Conservation (phyloP, 495 filamentous ascomycete species). For the Articulospora tetracladia region DNA sequence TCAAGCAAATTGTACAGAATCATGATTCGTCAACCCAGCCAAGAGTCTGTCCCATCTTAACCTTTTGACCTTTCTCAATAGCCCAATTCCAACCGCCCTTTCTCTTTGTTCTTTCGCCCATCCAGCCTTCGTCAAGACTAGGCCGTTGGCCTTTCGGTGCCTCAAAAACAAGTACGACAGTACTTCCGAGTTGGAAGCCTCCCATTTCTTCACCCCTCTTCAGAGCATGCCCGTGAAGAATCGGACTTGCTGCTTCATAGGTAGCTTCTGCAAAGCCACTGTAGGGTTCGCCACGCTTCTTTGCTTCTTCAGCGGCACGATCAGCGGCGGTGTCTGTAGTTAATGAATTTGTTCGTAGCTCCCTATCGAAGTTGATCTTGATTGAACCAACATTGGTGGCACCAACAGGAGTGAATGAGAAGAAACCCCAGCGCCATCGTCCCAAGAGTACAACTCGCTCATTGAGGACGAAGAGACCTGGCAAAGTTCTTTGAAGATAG, state of each 20-base stretch:
- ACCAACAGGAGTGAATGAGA: conserved; percentile 91
- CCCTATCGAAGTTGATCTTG: conserved; percentile 93
- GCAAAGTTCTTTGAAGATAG: conserved; percentile 86
- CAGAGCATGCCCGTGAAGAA: conserved; percentile 80
- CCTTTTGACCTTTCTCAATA: conserved; percentile 77
- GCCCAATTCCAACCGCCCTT: conserved; percentile 76
- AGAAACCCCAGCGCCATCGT: conserved; percentile 96
- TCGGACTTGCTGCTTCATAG: conserved; percentile 70
- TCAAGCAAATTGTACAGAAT: not conserved
- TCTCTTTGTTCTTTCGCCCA: conserved; percentile 40
- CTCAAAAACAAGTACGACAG: conserved; percentile 95
- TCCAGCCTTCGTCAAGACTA: conserved; percentile 63
- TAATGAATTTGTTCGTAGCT: conserved; percentile 88
- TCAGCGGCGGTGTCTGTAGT: conserved; percentile 87
- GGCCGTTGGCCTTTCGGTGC: conserved; percentile 65
- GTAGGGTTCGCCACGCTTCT: conserved; percentile 72
- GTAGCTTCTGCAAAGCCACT: conserved; percentile 87
- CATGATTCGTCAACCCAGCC: conserved; percentile 48
- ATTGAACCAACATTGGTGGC: conserved; percentile 99
- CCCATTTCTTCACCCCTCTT: conserved; percentile 94
- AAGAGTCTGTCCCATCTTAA: conserved; percentile 84
- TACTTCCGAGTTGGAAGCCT: conserved; percentile 93
- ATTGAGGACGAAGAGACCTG: conserved; percentile 93
- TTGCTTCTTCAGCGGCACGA: conserved; percentile 71
- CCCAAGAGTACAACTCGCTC: conserved; percentile 93